These are phyloP conservation scores for Tylopilus rubrobrunneus DNA, from an alignment of 768 basidiomycete genomes.

Conservation along the genomic window DNA sequence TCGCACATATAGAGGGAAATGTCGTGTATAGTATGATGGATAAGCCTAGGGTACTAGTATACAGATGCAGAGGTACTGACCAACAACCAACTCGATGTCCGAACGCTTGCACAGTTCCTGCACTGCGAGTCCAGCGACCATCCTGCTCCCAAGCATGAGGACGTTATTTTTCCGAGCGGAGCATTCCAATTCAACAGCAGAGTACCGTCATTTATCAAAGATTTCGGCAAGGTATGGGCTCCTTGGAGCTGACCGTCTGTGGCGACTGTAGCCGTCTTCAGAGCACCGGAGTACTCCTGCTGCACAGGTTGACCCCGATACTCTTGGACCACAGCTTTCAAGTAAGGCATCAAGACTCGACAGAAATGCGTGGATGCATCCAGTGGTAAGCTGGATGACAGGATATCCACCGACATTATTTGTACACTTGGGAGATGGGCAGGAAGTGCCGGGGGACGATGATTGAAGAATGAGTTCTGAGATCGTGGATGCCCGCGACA, in stretches of 20 bases:
- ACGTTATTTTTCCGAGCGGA: slow-evolving; percentile 53
- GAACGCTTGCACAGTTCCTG: slow-evolving; percentile 60
- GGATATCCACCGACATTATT: slow-evolving; percentile 89
- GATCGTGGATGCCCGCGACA: slow-evolving; percentile 70
- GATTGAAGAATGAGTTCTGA: slow-evolving; percentile 67
- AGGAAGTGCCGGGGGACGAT: slow-evolving; percentile 39
- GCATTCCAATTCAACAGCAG: slow-evolving; percentile 2
- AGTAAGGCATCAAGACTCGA: slow-evolving; percentile 58
- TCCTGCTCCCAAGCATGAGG: slow-evolving; percentile 87
- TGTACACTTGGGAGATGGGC: slow-evolving; percentile 53
- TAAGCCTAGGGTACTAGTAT: slow-evolving; percentile 12
- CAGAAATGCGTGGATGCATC: slow-evolving; percentile 83
- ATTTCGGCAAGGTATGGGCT: slow-evolving; percentile 56
- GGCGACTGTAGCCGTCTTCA: slow-evolving; percentile 74
- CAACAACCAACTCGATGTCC: slow-evolving; percentile 72
- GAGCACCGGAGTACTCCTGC: slow-evolving; percentile 36
- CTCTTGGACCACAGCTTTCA: slow-evolving; percentile 50
- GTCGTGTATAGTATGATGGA: slow-evolving; percentile 11
- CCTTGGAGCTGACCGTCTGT: slow-evolving; percentile 49
- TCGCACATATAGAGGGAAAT: neutral
- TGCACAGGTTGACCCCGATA: slow-evolving; percentile 32
- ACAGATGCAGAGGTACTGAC: slow-evolving; percentile 42
- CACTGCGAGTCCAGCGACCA: slow-evolving; percentile 90
- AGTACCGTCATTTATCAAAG: slow-evolving; percentile 41
- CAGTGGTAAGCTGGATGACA: slow-evolving; percentile 78